phyloP scores from a whole-genome alignment of 2,329 filamentous ascomycete species.

The Gnomoniopsis smithogilvyi region DNA sequence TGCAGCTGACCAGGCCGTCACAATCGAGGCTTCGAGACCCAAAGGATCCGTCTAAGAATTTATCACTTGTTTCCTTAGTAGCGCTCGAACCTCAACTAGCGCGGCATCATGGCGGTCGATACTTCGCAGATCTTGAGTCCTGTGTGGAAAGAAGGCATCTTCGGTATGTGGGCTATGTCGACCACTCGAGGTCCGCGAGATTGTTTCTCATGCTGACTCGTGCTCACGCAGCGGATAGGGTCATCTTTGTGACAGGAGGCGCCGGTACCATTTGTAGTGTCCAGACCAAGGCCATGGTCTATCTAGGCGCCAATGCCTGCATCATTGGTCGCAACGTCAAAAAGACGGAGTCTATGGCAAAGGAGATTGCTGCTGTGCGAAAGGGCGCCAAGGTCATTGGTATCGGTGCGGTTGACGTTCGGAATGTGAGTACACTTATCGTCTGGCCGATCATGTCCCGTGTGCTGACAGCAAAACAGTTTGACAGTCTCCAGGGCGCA shows the following conservation, averaged over 20 bases:
- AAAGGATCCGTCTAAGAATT: not conserved
- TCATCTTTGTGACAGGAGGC: conserved; percentile 93
- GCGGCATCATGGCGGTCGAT: conserved; percentile 15
- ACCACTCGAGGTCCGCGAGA: too few relatives aligned
- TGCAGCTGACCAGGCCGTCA: conserved; percentile 7
- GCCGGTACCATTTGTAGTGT: conserved; percentile 92
- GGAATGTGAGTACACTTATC: conserved; percentile 49
- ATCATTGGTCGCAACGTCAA: conserved; percentile 87
- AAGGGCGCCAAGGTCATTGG: conserved; percentile 81
- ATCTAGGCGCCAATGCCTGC: conserved; percentile 88
- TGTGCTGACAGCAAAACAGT: conserved; percentile 30
- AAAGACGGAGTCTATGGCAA: conserved; percentile 80
- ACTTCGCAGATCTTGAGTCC: conserved; percentile 71
- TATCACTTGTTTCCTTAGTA: not conserved
- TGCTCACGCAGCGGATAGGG: conserved; percentile 66
- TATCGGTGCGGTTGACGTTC: conserved; percentile 76
- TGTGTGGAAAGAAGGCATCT: conserved; percentile 84
- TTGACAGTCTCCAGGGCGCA: conserved; percentile 65
- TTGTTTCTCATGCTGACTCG: not conserved
- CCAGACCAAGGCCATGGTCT: conserved; percentile 86
- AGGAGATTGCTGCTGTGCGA: conserved; percentile 77
- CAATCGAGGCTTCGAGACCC: not conserved
- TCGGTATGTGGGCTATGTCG: conserved; percentile 52
- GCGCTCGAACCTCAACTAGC: not conserved
- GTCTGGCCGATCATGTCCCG: not conserved